Percentiles rank a stretch among this genome's conserved stretches.
Conservation (phyloP, 495 filamentous ascomycete species). For the Filosporella fistucella region DNA sequence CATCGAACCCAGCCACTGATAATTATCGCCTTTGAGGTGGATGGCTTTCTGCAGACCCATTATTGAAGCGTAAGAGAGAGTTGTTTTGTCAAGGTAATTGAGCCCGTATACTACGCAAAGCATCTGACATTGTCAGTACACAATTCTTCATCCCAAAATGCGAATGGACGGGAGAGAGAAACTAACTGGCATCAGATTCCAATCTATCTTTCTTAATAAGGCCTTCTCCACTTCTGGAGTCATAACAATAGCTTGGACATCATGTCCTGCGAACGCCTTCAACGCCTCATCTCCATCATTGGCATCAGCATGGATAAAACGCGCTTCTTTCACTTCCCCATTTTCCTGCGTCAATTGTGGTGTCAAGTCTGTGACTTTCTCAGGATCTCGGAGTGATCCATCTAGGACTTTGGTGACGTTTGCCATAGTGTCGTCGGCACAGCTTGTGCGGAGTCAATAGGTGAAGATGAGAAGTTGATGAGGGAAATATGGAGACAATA, state of each 20-base stretch:
- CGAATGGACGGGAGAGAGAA: neutral
- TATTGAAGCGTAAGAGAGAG: conserved; percentile 57
- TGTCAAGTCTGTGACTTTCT: conserved; percentile 9
- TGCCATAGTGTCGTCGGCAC: no score
- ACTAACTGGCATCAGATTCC: conserved; percentile 54
- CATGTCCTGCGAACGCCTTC: conserved; percentile 21
- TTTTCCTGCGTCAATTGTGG: conserved; percentile 1
- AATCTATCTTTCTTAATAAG: conserved; percentile 53
- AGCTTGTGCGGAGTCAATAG: no score
- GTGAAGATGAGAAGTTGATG: no score
- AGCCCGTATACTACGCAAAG: conserved; percentile 60
- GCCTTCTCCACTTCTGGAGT: conserved; percentile 37
- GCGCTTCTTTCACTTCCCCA: conserved; percentile 9
- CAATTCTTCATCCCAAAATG: neutral
- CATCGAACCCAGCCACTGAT: conserved; percentile 50
- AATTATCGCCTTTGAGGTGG: conserved; percentile 44
- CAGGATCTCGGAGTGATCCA: conserved; percentile 8
- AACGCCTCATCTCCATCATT: conserved; percentile 22
- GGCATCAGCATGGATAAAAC: conserved; percentile 16
- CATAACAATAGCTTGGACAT: conserved; percentile 25
- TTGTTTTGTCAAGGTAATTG: conserved; percentile 64
- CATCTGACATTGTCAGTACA: conserved; percentile 13
- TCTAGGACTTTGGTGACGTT: conserved; percentile 11
- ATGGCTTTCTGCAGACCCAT: conserved; percentile 56
- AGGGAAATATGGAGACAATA: no score